A percentile compares a stretch with the other conserved stretches of the same genome.
Evolutionary conservation across 2,329 filamentous ascomycete species (phyloP).

Genomic region (Ophiosphaerella korrae): DNA sequence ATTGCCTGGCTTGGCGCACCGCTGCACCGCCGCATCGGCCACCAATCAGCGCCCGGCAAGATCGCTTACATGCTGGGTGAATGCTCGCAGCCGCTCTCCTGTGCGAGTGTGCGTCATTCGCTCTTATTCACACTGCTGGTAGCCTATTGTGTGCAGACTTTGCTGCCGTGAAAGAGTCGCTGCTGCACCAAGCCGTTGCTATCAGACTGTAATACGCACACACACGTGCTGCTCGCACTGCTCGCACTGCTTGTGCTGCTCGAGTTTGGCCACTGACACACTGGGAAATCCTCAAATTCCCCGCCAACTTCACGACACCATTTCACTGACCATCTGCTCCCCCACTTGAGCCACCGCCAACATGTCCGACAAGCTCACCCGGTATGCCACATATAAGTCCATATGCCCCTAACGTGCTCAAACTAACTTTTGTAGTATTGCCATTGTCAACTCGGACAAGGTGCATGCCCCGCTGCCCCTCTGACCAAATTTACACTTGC

Average conservation of each 20-base stretch:
- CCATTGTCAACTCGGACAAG: conserved; percentile 99
- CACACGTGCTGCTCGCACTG: background rate
- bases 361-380: conserved; percentile 94
- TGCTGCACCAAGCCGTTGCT: background rate
- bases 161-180: background rate
- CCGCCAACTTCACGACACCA: conserved; percentile 20
- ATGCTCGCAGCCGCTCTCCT: conserved; percentile 26
- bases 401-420: background rate
- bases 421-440: conserved; percentile 67
- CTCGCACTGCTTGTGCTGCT: background rate
- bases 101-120: conserved; percentile 4
- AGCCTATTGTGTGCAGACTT: background rate
- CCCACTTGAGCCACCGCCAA: conserved; percentile 23
- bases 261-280: conserved; percentile 18
- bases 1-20: conserved; percentile 2
- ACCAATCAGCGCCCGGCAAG: conserved; percentile 24
- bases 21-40: conserved; percentile 8
- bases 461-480: conserved; percentile 59
- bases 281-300: conserved; percentile 21
- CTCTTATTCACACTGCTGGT: conserved; percentile 10
- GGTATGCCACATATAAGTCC: conserved; percentile 62
- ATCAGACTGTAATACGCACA: background rate
- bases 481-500: conserved; percentile 39
- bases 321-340: conserved; percentile 9
- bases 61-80: conserved; percentile 21